These are phyloP conservation scores for Ophiocordyceps unilateralis DNA, from an alignment of 2,329 filamentous ascomycete genomes.

Conservation along the genomic window DNA sequence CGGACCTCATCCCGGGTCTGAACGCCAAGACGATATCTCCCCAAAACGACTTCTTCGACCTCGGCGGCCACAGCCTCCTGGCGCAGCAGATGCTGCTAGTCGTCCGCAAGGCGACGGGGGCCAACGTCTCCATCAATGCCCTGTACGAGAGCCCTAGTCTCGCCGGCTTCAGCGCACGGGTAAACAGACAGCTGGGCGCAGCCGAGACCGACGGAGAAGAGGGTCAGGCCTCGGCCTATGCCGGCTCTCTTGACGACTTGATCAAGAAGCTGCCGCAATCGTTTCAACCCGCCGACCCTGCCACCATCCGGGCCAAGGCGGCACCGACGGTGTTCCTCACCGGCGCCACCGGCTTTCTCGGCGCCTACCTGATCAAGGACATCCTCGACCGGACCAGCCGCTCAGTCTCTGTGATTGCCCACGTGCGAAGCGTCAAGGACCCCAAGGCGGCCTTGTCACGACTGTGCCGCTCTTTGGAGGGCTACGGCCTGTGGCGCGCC, in stretches of 20 bases:
- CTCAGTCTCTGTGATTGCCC: conserved; percentile 53
- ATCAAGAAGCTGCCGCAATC: conserved; percentile 54
- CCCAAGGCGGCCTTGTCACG: conserved; percentile 53
- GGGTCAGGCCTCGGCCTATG: conserved; percentile 23
- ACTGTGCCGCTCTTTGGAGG: conserved; percentile 60
- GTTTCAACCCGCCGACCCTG: conserved; percentile 37
- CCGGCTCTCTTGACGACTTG: conserved; percentile 58
- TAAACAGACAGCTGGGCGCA: conserved; percentile 55
- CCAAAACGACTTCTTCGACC: conserved; percentile 65
- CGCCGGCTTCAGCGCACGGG: conserved; percentile 45
- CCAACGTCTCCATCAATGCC: not conserved
- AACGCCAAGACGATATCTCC: conserved; percentile 53
- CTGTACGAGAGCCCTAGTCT: conserved; percentile 18
- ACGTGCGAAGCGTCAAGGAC: conserved; percentile 35
- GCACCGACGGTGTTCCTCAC: conserved; percentile 56
- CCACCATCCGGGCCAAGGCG: conserved; percentile 41
- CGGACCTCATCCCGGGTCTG: conserved; percentile 47
- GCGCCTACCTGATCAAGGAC: conserved; percentile 55
- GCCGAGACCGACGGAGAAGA: conserved; percentile 50
- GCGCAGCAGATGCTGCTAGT: not conserved
- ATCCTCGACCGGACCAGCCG: conserved; percentile 49
- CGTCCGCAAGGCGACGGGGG: not conserved
- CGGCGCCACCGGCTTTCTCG: conserved; percentile 60
- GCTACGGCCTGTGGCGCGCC: conserved; percentile 62
- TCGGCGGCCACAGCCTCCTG: conserved; percentile 62